Evolutionary conservation across 2,329 filamentous ascomycete genomes (phyloP), one percentile per base, ranked within the genome.

Genomic region (Colletotrichum viniferum): DNA sequence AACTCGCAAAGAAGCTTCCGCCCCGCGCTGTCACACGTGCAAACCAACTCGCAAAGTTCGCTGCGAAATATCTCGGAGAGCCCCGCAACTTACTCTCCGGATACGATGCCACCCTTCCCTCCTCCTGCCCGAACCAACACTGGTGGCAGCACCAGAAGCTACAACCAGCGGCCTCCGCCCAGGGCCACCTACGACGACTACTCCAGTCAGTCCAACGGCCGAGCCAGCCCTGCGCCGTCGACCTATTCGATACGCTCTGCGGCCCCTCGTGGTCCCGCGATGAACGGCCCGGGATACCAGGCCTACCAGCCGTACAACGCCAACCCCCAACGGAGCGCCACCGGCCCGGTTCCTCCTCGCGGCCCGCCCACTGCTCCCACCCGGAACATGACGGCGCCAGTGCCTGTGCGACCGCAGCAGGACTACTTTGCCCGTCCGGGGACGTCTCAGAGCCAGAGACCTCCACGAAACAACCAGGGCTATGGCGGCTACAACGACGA

Each of bases 301-400:
- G 78, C 79, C 21, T 78, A 73, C 63, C 81, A 79, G 60, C 78
- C 76, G 8, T 81, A 79, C 70, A 77, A 79, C 34, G 82, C 84
- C 58, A 52, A 21, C 12, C 58, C 18, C 1, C 72, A 79, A 69
- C 84, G 87, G 38, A 88, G 86, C 70, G 82, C 83, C 32, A 88
- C 87, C 16, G 83, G 83, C 1, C 84, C 84, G 5, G 77, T 84
- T 16, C 80, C 83, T 30, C 79, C 80, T 12, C 78, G 83, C 30
- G 83, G 81, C 43, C 82, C 81, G 52, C 83, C 81, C 14, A 82
- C 83, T 48, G 79, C 84, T 32, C 86, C 86, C 1, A 84, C 84
- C 77, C 84, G 88, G 66, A 88, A 86, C 71, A 84, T 88, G 84
- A 89, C 87, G 26, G 86, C 84, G 5, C 86, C 86, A 5, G 78